Conservation (phyloP, 2,329 filamentous ascomycete genomes). For the Diplodia mutila region DNA sequence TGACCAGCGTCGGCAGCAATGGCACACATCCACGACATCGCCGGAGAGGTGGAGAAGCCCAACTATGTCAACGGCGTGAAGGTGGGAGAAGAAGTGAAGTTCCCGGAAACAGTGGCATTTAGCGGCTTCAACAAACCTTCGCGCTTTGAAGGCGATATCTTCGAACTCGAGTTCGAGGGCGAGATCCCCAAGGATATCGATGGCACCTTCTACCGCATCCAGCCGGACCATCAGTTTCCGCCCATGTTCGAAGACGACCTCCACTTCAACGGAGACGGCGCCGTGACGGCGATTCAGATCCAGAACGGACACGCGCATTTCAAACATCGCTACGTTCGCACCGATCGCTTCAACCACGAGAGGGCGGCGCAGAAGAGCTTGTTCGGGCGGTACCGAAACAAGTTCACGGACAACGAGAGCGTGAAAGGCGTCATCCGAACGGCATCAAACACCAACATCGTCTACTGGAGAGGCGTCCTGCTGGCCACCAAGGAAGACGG, state of each 20-base stretch:
- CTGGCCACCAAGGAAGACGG: slow-evolving; percentile 57
- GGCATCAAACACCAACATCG: slow-evolving; percentile 63
- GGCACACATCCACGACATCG: slow-evolving; percentile 18
- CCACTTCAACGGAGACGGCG: slow-evolving; percentile 53
- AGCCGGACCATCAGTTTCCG: slow-evolving; percentile 56
- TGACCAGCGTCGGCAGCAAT: not conserved
- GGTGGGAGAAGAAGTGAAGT: slow-evolving; percentile 37
- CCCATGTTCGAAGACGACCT: slow-evolving; percentile 60
- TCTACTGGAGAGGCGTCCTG: slow-evolving; percentile 60
- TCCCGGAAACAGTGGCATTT: slow-evolving; percentile 41
- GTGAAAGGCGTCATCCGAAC: slow-evolving; percentile 61
- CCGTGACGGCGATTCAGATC: slow-evolving; percentile 49
- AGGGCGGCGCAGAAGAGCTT: slow-evolving; percentile 45
- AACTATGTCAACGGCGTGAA: slow-evolving; percentile 34
- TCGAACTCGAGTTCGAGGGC: slow-evolving; percentile 46
- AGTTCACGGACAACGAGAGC: slow-evolving; percentile 59
- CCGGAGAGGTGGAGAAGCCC: slow-evolving; percentile 6
- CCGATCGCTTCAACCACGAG: slow-evolving; percentile 48
- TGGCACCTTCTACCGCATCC: slow-evolving; percentile 51
- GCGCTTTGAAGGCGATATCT: slow-evolving; percentile 46
- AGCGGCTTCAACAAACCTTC: slow-evolving; percentile 48
- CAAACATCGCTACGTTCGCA: slow-evolving; percentile 49
- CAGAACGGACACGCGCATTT: slow-evolving; percentile 49
- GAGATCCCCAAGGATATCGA: slow-evolving; percentile 49
- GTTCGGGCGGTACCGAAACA: slow-evolving; percentile 62